Percentiles rank a stretch among this genome's conserved stretches.
Conservation (phyloP, 1,284 basidiomycete species). For the Pascua guehoae region DNA sequence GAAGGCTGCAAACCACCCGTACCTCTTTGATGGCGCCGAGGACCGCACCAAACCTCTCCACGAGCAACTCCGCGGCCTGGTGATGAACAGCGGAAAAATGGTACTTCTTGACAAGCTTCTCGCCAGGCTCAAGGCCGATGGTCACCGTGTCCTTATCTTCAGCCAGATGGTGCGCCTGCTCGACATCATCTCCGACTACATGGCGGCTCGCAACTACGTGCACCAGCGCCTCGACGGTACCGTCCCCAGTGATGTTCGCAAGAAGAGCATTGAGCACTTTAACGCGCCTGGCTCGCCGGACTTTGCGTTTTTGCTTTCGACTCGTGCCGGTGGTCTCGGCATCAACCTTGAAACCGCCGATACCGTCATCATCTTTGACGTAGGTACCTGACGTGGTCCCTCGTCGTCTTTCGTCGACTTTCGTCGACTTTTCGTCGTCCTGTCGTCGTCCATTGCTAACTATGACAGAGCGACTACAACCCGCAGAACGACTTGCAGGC, state of each 20-base stretch:
- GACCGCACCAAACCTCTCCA: slow-evolving; percentile 61
- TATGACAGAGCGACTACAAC: slow-evolving; percentile 53
- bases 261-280: slow-evolving; percentile 76
- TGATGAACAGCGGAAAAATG: slow-evolving; percentile 98
- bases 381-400: slow-evolving; percentile 50
- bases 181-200: slow-evolving; percentile 97
- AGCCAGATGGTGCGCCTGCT: slow-evolving; percentile 99
- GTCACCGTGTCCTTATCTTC: slow-evolving; percentile 96
- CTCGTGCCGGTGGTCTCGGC: slow-evolving; percentile 93
- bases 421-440: no score
- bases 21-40: slow-evolving; percentile 95
- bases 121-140: slow-evolving; percentile 79
- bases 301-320: slow-evolving; percentile 83
- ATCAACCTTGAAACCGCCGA: slow-evolving; percentile 98
- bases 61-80: slow-evolving; percentile 88
- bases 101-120: slow-evolving; percentile 94
- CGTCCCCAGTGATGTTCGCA: slow-evolving; percentile 72
- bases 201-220: slow-evolving; percentile 80
- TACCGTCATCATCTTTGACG: slow-evolving; percentile 99
- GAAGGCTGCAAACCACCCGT: slow-evolving; percentile 97
- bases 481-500: slow-evolving; percentile 98
- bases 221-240: slow-evolving; percentile 77
- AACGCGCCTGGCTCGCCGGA: slow-evolving; percentile 70
- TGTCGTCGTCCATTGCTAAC: neutral
- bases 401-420: slow-evolving; percentile 20